Conservation (phyloP, 2,329 filamentous ascomycete species). For the Lecanosticta acicola region DNA sequence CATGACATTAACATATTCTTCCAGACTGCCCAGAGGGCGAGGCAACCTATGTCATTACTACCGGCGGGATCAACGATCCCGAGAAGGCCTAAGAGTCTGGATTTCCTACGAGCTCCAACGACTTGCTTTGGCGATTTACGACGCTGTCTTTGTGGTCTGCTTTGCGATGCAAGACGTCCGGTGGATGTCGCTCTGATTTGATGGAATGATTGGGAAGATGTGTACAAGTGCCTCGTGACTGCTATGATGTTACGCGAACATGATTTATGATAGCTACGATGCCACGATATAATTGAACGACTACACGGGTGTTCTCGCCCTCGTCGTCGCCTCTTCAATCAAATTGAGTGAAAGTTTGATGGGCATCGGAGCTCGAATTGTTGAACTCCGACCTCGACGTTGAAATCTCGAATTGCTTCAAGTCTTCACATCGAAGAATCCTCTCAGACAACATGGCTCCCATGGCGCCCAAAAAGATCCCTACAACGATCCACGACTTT, state of each 20-base stretch:
- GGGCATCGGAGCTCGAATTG: background rate
- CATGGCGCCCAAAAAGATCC: conserved; percentile 3
- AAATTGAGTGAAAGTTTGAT: background rate
- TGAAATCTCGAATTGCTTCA: background rate
- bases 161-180: background rate
- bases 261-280: background rate
- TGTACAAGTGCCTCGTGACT: background rate
- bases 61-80: conserved; percentile 62
- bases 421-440: background rate
- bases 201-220: background rate
- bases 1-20: conserved; percentile 18
- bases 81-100: conserved; percentile 48
- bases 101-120: background rate
- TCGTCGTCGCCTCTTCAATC: too few species aligned
- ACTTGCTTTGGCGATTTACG: background rate
- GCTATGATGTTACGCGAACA: background rate
- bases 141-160: too few species aligned
- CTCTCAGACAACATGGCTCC: conserved; percentile 4
- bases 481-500: conserved; percentile 54
- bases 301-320: too few species aligned
- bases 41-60: conserved; percentile 65
- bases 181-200: conserved; percentile 1
- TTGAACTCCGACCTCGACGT: background rate
- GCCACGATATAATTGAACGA: background rate
- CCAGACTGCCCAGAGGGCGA: conserved; percentile 63